These are phyloP conservation scores for Kalaharituber pfeilii DNA, from an alignment of 2,329 filamentous ascomycete genomes.

Conservation along the genomic window DNA sequence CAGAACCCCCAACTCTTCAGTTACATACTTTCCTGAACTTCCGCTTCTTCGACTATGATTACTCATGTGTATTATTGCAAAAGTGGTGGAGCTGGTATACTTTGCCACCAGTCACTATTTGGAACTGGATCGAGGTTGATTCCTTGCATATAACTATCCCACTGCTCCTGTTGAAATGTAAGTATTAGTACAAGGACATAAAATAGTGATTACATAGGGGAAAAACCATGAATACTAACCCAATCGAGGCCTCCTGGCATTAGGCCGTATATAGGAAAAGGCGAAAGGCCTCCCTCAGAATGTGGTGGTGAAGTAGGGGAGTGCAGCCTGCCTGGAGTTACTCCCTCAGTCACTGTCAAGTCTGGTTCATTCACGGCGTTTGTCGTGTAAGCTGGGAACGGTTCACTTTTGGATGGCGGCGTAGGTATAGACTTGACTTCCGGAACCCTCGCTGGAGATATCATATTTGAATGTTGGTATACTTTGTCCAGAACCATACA, in stretches of 20 bases:
- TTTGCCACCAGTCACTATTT: background rate
- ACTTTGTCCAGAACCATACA: conserved; percentile 6
- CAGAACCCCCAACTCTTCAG: too few species aligned
- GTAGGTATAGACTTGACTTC: too few species aligned
- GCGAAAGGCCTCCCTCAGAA: conserved; percentile 5
- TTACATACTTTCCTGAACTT: too few species aligned
- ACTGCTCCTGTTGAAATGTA: conserved; percentile 16
- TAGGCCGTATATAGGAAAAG: conserved; percentile 14
- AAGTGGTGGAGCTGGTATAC: background rate
- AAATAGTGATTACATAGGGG: background rate
- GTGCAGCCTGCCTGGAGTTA: too few species aligned
- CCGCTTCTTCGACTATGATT: too few species aligned
- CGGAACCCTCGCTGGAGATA: too few species aligned
- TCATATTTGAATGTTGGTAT: too few species aligned
- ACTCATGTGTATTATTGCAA: background rate
- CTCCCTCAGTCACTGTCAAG: too few species aligned
- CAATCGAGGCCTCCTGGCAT: conserved; percentile 17
- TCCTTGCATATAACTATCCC: conserved; percentile 21
- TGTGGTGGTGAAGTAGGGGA: conserved; percentile 8
- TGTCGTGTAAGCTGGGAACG: too few species aligned
- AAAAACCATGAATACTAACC: conserved; percentile 9
- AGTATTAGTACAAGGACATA: conserved; percentile 3
- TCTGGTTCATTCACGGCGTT: too few species aligned
- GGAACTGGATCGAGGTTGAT: conserved; percentile 16
- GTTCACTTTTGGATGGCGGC: too few species aligned